Evolutionary conservation across 768 basidiomycete species (phyloP), one percentile per base, ranked within the genome.

Genomic region (Fomitopsis pulvina): DNA sequence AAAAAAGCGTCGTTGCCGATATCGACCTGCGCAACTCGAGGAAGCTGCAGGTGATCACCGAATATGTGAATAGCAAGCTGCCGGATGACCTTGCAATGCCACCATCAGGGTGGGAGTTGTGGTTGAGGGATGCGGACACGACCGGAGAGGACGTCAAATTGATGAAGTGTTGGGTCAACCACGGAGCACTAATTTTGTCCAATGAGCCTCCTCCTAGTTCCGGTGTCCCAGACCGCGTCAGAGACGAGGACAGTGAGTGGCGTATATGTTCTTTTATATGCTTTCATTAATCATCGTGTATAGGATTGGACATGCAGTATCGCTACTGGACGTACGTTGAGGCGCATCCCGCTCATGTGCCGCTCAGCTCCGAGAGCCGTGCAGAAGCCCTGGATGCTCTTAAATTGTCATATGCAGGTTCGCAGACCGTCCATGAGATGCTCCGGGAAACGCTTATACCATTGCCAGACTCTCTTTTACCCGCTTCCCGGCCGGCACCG

Each of bases 321-420:
- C 73, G 84, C 48, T 92, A 89, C 60, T 92, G 90, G 90, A 69
- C 79, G 5, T 92, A 83, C 60, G 75, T 92, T 67, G 85, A 89
- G 63, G 67, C 76, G 28, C 87, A 91, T 57, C 89, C 89, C 0
- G 85, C 85, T 0, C 89, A 92, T 62, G 68, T 72, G 7, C 60
- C 73, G 0, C 69, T 91, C 24, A 76, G 83, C 7, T 58, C 66
- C 6, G 73, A 71, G 38, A 81, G 83, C 9, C 75, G 75, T 43
- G 65, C 70, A 0, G 88, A 92, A 55, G 89, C 89, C 1, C 71
- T 85, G 59, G 85, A 91, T 47, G 78, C 79, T 0, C 68, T 92
- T 54, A 85, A 79, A 21, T 92, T 90, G 89, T 79, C 84, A 8
- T 88, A 85, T 66, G 85, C 88, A 2, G 83, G 84, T 82, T 52